Base-by-base conservation (phyloP, 148 eudicot genomes). In the Arctostaphylos glauca region DNA sequence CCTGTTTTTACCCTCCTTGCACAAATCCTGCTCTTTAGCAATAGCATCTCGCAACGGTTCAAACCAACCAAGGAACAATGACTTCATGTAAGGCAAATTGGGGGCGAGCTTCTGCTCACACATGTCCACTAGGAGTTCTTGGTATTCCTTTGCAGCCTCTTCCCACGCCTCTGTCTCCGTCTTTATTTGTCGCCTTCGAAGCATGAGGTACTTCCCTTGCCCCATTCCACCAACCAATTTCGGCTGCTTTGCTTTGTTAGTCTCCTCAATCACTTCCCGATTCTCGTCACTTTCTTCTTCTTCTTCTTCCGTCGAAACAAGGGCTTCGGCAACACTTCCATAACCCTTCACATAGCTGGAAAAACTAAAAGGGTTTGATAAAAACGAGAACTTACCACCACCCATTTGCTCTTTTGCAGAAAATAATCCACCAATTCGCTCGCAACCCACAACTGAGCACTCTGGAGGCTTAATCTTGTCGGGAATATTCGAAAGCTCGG, bases 21-120 rank as follows among this genome's bases (percentile, higher is more conserved):
- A 88, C 86, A 84, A 64, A 3, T 92, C 93, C 74, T 96, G 99
- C 82, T 96, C 98, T 15, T 87, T 88, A 19, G 66, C 78, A 81
- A 96, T 96, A 5, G 88, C 98, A 89, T 91, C 88, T 59, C 87
- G 88, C 81, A 96, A 78, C 0, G 99, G 99, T 88, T 93, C 98
- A 85, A 96, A 96, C 98, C 99, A 96, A 77, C 99, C 99, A 82
- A 96, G 87, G 81, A 96, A 94, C 94, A 96, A 86, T 0, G 99
- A 89, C 87, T 96, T 94, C 82, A 96, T 89, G 82, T 94, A 96
- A 9, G 99, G 99, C 90, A 96, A 89, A 85, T 93, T 94, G 55
- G 98, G 99, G 4, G 99, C 99, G 78, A 94, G 92, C 84, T 94
- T 96, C 54, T 93, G 93, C 89, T 94, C 91, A 81, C 98, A 96